These are phyloP conservation scores for Leccinum boreale DNA, from an alignment of 768 basidiomycete genomes.

Conservation along the genomic window DNA sequence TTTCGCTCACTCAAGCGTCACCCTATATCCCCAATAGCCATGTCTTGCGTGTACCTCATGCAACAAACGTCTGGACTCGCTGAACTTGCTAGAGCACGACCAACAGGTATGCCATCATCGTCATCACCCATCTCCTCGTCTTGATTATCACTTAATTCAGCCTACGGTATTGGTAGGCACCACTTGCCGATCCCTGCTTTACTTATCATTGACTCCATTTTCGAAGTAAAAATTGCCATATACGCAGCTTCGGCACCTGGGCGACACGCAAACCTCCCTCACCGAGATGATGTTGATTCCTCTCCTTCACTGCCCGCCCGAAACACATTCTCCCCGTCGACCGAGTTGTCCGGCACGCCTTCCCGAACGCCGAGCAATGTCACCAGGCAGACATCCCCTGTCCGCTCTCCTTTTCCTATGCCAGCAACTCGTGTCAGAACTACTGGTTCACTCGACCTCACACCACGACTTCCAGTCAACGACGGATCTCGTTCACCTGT, in stretches of 20 bases:
- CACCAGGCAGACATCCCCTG: constrained; percentile 25
- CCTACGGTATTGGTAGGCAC: constrained; percentile 44
- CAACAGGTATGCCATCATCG: constrained; percentile 52
- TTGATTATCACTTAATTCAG: constrained; percentile 19
- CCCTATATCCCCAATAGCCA: constrained; percentile 40
- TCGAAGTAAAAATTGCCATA: constrained; percentile 76
- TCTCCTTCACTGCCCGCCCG: constrained; percentile 33
- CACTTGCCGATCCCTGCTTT: background rate
- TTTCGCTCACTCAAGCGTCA: constrained; percentile 3
- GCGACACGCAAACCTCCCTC: constrained; percentile 69
- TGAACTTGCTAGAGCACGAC: constrained; percentile 80
- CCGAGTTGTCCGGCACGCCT: constrained; percentile 10
- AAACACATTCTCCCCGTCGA: constrained; percentile 15
- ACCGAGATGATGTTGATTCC: constrained; percentile 37
- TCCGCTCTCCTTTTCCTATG: constrained; percentile 34
- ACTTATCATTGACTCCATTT: background rate
- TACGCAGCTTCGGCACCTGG: constrained; percentile 73
- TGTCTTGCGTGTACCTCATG: constrained; percentile 82
- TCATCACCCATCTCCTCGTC: background rate
- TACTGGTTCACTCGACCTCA: constrained; percentile 26
- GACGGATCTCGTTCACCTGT: constrained; percentile 26
- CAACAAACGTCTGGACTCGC: constrained; percentile 74
- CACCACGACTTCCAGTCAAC: constrained; percentile 6
- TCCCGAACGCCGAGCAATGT: constrained; percentile 16
- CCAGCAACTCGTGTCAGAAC: constrained; percentile 23